Evolutionary conservation across 1,284 basidiomycete genomes (phyloP).

Genomic region (Pulchroboletus neoregius): DNA sequence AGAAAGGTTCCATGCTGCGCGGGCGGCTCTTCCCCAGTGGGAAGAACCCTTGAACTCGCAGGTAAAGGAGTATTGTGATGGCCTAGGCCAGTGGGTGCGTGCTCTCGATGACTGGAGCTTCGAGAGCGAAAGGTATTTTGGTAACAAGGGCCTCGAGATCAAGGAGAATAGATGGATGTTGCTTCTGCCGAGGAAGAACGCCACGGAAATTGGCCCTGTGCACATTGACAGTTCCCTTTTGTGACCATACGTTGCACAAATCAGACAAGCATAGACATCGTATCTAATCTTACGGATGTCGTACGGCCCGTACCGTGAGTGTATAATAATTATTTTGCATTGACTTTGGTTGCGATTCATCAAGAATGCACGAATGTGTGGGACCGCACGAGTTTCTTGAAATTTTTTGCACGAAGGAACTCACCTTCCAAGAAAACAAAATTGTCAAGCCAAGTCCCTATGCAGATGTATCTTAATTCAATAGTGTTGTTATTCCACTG

Average conservation of each 20-base stretch:
- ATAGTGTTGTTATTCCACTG: no score
- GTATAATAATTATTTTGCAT: no score
- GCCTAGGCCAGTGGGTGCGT: conserved; percentile 26
- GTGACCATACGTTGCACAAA: neutral
- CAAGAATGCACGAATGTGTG: no score
- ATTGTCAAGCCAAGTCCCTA: no score
- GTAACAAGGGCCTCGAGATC: conserved; percentile 27
- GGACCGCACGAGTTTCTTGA: no score
- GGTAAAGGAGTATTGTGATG: conserved; percentile 25
- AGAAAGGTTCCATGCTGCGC: conserved; percentile 12
- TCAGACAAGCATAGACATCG: no score
- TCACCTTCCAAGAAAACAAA: no score
- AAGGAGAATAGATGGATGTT: conserved; percentile 20
- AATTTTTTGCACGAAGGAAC: no score
- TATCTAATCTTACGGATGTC: neutral
- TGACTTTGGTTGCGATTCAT: no score
- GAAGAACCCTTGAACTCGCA: conserved; percentile 25
- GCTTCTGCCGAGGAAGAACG: conserved; percentile 11
- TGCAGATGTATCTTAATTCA: no score
- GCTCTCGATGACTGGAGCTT: conserved; percentile 27
- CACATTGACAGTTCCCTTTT: conserved; percentile 15
- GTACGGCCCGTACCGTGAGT: no score
- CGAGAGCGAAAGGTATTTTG: conserved; percentile 40
- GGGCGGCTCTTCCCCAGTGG: conserved; percentile 14
- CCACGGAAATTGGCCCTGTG: conserved; percentile 17